Conservation (phyloP, 768 basidiomycete species). For the Lactarius akahatsu region DNA sequence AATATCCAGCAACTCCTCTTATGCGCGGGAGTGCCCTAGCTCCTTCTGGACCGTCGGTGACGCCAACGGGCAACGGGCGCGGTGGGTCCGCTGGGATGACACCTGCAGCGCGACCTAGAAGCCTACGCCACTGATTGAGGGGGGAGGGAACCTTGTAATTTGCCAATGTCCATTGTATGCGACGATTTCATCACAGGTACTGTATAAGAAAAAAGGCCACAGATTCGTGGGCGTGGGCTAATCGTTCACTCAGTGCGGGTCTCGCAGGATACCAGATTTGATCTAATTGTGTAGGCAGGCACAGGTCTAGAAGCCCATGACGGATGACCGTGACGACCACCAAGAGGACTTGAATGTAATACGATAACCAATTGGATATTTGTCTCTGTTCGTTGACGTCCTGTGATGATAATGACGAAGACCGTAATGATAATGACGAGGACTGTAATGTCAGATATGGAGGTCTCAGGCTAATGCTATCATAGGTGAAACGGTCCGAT, state of each 20-base stretch:
- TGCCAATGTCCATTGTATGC: not conserved
- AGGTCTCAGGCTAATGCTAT: not conserved
- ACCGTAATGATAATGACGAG: not conserved
- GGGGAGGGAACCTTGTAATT: not conserved
- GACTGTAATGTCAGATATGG: not conserved
- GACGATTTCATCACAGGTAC: conserved; percentile 2
- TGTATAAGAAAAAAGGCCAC: not conserved
- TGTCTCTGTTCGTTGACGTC: not conserved
- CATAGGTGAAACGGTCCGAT: not conserved
- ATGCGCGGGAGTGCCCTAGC: conserved; percentile 8
- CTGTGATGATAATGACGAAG: not conserved
- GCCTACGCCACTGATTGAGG: conserved; percentile 12
- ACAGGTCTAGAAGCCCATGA: not conserved
- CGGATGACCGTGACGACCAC: not conserved
- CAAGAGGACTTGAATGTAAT: not conserved
- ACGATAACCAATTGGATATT: not conserved
- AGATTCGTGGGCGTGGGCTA: not conserved
- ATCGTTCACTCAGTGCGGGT: not conserved
- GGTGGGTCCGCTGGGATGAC: conserved; percentile 26
- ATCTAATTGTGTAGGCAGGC: not conserved
- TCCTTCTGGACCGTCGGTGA: conserved; percentile 14
- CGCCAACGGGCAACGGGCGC: conserved; percentile 2
- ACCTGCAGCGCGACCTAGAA: conserved; percentile 21
- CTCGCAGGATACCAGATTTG: not conserved
- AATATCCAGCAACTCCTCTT: conserved; percentile 25